phyloP scores from a whole-genome alignment of 83 land plant genomes.

The Diphasiastrum complanatum region DNA sequence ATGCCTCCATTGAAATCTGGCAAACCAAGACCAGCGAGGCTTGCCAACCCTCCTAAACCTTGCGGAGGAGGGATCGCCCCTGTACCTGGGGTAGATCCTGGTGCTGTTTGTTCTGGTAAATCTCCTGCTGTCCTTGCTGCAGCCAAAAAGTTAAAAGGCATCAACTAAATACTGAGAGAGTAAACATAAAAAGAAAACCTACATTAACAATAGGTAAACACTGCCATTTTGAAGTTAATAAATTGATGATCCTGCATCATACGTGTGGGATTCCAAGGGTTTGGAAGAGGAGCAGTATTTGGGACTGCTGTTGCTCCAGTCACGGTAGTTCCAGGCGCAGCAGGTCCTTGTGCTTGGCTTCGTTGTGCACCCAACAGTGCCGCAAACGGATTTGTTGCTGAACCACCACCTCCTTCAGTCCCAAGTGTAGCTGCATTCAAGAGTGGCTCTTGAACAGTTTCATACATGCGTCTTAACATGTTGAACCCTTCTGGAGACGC shows the following conservation, averaged over 20 bases:
- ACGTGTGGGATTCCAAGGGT: conserved; percentile 73
- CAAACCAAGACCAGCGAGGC: conserved; percentile 47
- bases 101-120: no score
- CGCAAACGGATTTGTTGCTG: conserved; percentile 72
- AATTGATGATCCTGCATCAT: conserved; percentile 11
- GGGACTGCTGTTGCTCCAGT: conserved; percentile 49
- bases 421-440: conserved; percentile 81
- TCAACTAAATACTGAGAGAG: no score
- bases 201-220: conserved; percentile 4
- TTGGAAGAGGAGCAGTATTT: conserved; percentile 87
- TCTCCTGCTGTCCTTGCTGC: conserved; percentile 4
- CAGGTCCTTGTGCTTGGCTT: conserved; percentile 23
- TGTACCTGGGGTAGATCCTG: no score
- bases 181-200: neutral
- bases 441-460: conserved; percentile 90
- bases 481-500: conserved; percentile 95
- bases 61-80: no score
- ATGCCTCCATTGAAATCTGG: conserved; percentile 49
- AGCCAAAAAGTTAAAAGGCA: neutral
- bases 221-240: conserved; percentile 1
- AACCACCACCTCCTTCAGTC: conserved; percentile 42
- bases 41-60: conserved; percentile 38
- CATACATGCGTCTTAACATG: conserved; percentile 96
- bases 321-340: conserved; percentile 37
- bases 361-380: conserved; percentile 61